Conservation (phyloP, 495 filamentous ascomycete species). For the Rusavskia elegans region DNA sequence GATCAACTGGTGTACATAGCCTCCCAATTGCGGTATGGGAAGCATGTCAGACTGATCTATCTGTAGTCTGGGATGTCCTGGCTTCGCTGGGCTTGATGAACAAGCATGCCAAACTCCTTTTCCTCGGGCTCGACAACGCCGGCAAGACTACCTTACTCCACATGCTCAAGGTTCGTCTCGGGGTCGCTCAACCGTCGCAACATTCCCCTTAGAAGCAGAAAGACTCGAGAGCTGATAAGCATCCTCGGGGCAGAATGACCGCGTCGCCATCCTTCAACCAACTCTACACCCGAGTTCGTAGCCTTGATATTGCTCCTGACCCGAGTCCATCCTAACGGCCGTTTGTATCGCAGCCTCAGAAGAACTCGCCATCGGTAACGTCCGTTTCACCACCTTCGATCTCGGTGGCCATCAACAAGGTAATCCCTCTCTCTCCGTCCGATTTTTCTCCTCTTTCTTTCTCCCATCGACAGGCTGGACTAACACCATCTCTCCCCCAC, state of each 20-base stretch:
- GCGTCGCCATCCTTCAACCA: slow-evolving; percentile 82
- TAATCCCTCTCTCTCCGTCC: slow-evolving; percentile 16
- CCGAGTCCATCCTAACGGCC: not conserved
- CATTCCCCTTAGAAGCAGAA: not conserved
- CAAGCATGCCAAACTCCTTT: slow-evolving; percentile 89
- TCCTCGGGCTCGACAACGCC: slow-evolving; percentile 91
- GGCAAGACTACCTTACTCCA: slow-evolving; percentile 90
- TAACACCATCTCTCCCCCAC: not conserved
- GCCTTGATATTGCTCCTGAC: not conserved
- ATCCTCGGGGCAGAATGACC: slow-evolving; percentile 54
- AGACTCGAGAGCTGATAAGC: not conserved
- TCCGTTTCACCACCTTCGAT: slow-evolving; percentile 95
- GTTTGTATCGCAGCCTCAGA: slow-evolving; percentile 52
- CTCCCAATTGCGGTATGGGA: not conserved
- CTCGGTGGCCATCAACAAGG: slow-evolving; percentile 94
- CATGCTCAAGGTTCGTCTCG: slow-evolving; percentile 67
- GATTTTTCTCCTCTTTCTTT: not conserved
- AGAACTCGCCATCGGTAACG: slow-evolving; percentile 91
- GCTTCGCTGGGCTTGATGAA: slow-evolving; percentile 81
- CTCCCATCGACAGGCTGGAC: not conserved
- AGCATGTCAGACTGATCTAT: slow-evolving; percentile 8
- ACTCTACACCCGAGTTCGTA: slow-evolving; percentile 70
- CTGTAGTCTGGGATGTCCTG: slow-evolving; percentile 78
- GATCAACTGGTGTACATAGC: slow-evolving; percentile 79
- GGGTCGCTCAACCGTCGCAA: too few species aligned